These are phyloP conservation scores for Coprinellus micaceus DNA, from an alignment of 768 basidiomycete genomes.

Conservation along the genomic window DNA sequence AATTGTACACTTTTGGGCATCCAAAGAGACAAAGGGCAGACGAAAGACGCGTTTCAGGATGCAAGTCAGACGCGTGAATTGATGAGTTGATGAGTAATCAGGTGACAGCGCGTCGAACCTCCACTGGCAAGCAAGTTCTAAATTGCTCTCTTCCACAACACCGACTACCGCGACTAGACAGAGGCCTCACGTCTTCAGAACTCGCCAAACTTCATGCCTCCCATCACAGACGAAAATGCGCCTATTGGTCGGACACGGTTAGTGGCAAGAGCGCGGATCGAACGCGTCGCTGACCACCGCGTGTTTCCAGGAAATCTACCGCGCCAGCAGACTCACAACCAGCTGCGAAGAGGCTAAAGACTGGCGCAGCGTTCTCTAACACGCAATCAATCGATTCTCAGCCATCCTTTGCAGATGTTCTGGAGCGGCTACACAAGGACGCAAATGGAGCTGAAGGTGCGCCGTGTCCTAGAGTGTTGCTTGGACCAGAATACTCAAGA, in stretches of 20 bases:
- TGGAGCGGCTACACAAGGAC: conserved; percentile 59
- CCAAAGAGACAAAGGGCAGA: no score
- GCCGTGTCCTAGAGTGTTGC: not conserved
- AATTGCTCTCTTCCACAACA: no score
- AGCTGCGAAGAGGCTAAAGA: conserved; percentile 52
- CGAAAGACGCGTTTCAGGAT: no score
- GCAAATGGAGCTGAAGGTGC: conserved; percentile 36
- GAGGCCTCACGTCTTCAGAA: not conserved
- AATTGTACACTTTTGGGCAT: no score
- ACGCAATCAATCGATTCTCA: conserved; percentile 35
- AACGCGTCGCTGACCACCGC: conserved; percentile 5
- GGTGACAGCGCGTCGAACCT: no score
- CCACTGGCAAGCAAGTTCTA: no score
- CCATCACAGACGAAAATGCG: conserved; percentile 27
- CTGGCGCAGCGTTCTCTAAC: conserved; percentile 39
- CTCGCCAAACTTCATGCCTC: conserved; percentile 13
- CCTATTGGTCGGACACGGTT: conserved; percentile 30
- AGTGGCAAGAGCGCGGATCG: conserved; percentile 4
- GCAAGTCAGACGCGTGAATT: no score
- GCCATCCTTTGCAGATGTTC: conserved; percentile 56
- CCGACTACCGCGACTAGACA: not conserved
- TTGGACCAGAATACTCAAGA: not conserved
- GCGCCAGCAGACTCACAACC: conserved; percentile 31
- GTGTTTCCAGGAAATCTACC: conserved; percentile 23
- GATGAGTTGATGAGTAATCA: no score